Evolutionary conservation across 768 basidiomycete genomes (phyloP).

Genomic region (Gautieria morchelliformis): DNA sequence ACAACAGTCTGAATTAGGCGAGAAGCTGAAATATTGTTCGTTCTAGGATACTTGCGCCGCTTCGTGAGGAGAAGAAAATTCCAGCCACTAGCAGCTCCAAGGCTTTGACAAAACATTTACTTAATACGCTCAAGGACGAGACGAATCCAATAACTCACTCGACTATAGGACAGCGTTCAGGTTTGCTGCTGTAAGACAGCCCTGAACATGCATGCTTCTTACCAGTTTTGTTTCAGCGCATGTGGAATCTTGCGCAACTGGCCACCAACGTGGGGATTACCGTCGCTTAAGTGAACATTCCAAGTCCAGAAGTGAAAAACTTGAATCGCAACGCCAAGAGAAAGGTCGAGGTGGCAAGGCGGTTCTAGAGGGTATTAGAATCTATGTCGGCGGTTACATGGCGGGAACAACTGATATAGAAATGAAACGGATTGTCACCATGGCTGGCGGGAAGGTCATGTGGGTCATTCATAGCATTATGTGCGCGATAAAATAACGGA

Average conservation of each 20-base stretch:
- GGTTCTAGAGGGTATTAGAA: conserved; percentile 34
- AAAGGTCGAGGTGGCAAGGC: conserved; percentile 17
- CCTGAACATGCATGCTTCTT: neutral
- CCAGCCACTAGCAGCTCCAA: conserved; percentile 25
- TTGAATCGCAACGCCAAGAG: conserved; percentile 24
- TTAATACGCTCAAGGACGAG: conserved; percentile 50
- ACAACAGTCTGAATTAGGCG: neutral
- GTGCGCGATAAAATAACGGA: neutral
- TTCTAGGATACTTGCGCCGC: conserved; percentile 22
- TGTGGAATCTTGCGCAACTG: conserved; percentile 53
- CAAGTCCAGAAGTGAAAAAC: conserved; percentile 36
- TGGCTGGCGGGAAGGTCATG: conserved; percentile 60
- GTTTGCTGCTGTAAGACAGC: conserved; percentile 24
- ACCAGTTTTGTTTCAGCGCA: conserved; percentile 30
- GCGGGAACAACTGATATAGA: conserved; percentile 69
- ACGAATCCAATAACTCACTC: conserved; percentile 77
- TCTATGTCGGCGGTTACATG: conserved; percentile 68
- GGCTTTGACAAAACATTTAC: conserved; percentile 47
- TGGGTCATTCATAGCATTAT: conserved; percentile 25
- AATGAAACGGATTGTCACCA: conserved; percentile 57
- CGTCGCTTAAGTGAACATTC: conserved; percentile 27
- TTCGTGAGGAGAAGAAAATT: conserved; percentile 19
- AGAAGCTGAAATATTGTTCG: neutral
- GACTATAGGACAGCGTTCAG: conserved; percentile 50
- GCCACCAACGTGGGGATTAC: conserved; percentile 55